These are phyloP conservation scores for Fusarium sp. DNA, from an alignment of 2,329 filamentous ascomycete species.

Conservation along the genomic window DNA sequence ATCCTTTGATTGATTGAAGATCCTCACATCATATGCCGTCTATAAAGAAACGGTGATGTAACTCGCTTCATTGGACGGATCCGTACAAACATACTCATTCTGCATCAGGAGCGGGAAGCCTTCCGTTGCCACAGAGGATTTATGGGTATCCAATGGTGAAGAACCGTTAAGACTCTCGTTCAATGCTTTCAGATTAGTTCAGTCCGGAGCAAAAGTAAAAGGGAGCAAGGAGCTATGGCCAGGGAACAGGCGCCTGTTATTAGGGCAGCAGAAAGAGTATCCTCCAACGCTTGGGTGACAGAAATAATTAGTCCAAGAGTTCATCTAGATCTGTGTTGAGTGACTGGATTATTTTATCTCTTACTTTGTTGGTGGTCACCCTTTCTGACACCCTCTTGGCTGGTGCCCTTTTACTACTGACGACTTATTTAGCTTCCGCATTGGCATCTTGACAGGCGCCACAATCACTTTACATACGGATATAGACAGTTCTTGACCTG, in stretches of 20 bases:
- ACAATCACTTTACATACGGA: conserved; percentile 2
- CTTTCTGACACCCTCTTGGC: neutral
- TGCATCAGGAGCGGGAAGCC: conserved; percentile 4
- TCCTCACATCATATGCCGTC: conserved; percentile 1
- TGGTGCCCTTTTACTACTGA: neutral
- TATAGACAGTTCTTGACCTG: neutral
- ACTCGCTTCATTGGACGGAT: conserved; percentile 5
- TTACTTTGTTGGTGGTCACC: too few relatives aligned
- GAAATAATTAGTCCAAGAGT: rapidly evolving
- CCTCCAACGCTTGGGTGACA: neutral
- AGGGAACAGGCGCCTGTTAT: neutral
- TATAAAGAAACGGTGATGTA: neutral
- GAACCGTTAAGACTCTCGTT: conserved; percentile 1
- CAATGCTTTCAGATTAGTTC: conserved; percentile 17
- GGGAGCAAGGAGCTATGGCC: conserved; percentile 13
- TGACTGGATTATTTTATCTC: neutral
- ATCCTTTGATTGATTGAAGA: neutral
- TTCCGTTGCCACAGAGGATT: neutral
- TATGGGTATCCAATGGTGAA: neutral
- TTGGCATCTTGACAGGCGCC: conserved; percentile 16
- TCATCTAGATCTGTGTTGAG: rapidly evolving
- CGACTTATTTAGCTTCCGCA: conserved; percentile 23
- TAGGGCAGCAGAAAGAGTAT: neutral
- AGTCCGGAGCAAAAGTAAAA: neutral
- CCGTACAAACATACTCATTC: conserved; percentile 1